Evolutionary conservation across 768 basidiomycete species (phyloP).

Genomic region (Phanerodontia chrysosporium): DNA sequence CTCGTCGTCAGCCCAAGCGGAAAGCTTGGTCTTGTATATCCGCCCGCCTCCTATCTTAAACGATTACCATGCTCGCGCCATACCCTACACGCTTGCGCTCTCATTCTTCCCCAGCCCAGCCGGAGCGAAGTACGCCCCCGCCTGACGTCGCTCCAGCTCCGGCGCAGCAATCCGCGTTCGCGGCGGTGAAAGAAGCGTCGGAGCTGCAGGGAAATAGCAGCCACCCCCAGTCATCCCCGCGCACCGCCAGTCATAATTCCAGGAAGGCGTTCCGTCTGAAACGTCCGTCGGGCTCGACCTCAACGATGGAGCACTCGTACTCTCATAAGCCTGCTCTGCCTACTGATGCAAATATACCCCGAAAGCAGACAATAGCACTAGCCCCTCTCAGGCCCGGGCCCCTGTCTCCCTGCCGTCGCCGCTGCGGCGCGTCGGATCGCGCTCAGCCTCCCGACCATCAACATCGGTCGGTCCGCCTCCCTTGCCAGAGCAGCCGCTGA

Average conservation of each 20-base stretch:
- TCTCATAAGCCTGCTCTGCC: not conserved
- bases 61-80: conserved; percentile 5
- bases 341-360: no score
- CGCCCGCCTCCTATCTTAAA: no score
- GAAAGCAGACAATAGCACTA: not conserved
- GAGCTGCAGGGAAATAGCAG: not conserved
- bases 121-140: not conserved
- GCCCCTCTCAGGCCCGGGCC: not conserved
- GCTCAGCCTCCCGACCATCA: conserved; percentile 4
- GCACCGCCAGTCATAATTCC: conserved; percentile 6
- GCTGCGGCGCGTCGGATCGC: conserved; percentile 14
- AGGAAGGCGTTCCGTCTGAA: conserved; percentile 14
- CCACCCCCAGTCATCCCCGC: conserved; percentile 6
- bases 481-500: no score
- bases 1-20: not conserved
- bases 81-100: conserved; percentile 5
- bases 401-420: conserved; percentile 12
- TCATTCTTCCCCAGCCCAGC: conserved; percentile 5
- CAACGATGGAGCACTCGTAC: conserved; percentile 3
- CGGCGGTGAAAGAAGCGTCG: not conserved
- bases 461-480: conserved; percentile 4
- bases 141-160: conserved; percentile 8
- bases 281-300: conserved; percentile 16
- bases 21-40: not conserved
- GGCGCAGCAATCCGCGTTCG: conserved; percentile 1